phyloP scores from a whole-genome alignment of 345 rosid species.

The Melastoma malabathricum region DNA sequence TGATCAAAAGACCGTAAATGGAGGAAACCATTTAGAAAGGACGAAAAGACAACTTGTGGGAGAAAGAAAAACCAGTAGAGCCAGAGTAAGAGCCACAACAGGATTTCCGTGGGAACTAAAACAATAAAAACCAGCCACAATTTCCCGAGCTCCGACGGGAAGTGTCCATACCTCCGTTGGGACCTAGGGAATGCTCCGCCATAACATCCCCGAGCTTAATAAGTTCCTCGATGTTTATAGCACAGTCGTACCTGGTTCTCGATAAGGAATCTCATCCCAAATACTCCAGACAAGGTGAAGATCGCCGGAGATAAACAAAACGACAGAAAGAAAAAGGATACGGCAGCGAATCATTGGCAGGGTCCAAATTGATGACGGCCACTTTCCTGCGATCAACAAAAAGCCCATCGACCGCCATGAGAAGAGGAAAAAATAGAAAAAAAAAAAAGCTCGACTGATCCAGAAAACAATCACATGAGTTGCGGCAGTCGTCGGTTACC shows the following conservation, averaged over 20 bases:
- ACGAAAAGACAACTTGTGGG: background rate
- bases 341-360: constrained; percentile 83
- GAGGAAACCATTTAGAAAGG: constrained; percentile 1
- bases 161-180: constrained; percentile 62
- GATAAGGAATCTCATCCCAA: constrained; percentile 22
- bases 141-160: background rate
- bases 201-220: constrained; percentile 71
- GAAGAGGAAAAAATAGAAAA: no score
- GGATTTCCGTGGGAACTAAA: no score
- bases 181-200: constrained; percentile 78
- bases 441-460: no score
- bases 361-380: constrained; percentile 83
- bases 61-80: background rate
- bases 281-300: background rate
- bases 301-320: background rate
- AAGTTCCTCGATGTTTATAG: constrained; percentile 74
- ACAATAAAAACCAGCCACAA: no score
- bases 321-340: constrained; percentile 38
- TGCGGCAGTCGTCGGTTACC: constrained; percentile 24
- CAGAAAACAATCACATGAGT: background rate
- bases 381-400: constrained; percentile 50
- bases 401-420: background rate
- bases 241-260: constrained; percentile 62
- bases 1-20: constrained; percentile 9
- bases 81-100: no score